Conservation (phyloP, 768 basidiomycete species). For the Pleurotus cornucopiae region DNA sequence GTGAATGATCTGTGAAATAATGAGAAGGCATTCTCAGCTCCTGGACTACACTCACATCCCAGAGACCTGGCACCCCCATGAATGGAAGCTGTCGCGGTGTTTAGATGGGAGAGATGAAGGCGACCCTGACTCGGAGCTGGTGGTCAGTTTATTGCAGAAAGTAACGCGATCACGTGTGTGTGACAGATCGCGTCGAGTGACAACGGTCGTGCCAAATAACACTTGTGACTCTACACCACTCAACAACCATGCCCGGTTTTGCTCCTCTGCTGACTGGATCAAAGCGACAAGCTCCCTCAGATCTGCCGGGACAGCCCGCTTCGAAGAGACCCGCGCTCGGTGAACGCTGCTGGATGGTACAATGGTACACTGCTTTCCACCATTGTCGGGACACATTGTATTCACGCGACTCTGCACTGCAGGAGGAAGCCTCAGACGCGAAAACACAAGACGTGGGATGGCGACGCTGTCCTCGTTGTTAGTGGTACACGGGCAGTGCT, state of each 20-base stretch:
- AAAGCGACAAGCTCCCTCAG: constrained; percentile 31
- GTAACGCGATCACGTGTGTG: constrained; percentile 1
- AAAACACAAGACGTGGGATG: constrained; percentile 92
- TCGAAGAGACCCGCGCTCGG: constrained; percentile 27
- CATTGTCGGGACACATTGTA: too few relatives aligned
- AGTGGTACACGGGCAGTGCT: constrained; percentile 42
- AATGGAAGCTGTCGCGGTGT: background rate
- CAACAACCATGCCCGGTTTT: constrained; percentile 25
- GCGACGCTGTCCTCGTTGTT: constrained; percentile 64
- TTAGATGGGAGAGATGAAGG: too few relatives aligned
- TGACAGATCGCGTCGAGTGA: background rate
- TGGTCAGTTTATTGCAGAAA: too few relatives aligned
- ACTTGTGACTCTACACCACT: too few relatives aligned
- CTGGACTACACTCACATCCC: constrained; percentile 8
- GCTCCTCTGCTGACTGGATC: constrained; percentile 19
- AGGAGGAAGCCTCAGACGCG: constrained; percentile 70
- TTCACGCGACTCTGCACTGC: constrained; percentile 16
- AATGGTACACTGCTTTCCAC: constrained; percentile 45
- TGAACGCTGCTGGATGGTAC: constrained; percentile 69
- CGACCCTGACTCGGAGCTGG: too few relatives aligned
- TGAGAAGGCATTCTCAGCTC: background rate
- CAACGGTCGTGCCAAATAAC: too few relatives aligned
- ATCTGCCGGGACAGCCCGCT: constrained; percentile 19
- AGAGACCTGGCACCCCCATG: constrained; percentile 11
- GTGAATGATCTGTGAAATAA: background rate